Conservation (phyloP, 169 alveolate genomes). For the Cryptosporidium meleagridis region DNA sequence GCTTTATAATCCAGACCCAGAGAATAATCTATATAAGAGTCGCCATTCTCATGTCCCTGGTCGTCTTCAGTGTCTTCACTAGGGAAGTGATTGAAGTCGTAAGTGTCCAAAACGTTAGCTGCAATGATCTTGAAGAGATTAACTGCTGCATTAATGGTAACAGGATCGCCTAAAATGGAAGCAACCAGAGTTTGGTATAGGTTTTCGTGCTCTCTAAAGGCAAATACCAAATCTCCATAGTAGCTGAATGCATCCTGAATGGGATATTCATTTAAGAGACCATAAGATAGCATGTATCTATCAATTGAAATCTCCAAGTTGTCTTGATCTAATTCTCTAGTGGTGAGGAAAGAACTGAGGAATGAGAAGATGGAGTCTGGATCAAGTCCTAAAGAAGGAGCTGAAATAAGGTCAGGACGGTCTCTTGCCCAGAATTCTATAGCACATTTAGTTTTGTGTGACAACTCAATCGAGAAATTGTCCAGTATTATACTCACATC, state of each 20-base stretch:
- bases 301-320: not conserved
- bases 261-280: not conserved
- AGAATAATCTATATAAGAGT: not conserved
- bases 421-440: constrained; percentile 28
- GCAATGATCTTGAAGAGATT: not conserved
- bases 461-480: not conserved
- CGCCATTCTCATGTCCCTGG: not conserved
- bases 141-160: not conserved
- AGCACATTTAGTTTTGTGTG: not conserved
- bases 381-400: constrained; percentile 32
- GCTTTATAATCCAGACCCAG: not conserved
- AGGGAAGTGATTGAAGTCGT: not conserved
- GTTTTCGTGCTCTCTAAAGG: constrained; percentile 1
- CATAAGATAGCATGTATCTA: not conserved
- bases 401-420: constrained; percentile 42
- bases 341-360: not conserved
- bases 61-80: not conserved
- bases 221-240: not conserved
- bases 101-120: constrained; percentile 3
- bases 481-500: constrained; percentile 25
- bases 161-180: not conserved
- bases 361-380: not conserved
- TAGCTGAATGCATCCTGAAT: not conserved
- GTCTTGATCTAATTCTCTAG: not conserved
- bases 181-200: not conserved